phyloP scores from a whole-genome alignment of 2,329 filamentous ascomycete species.

The Mollisia scopiformis region DNA sequence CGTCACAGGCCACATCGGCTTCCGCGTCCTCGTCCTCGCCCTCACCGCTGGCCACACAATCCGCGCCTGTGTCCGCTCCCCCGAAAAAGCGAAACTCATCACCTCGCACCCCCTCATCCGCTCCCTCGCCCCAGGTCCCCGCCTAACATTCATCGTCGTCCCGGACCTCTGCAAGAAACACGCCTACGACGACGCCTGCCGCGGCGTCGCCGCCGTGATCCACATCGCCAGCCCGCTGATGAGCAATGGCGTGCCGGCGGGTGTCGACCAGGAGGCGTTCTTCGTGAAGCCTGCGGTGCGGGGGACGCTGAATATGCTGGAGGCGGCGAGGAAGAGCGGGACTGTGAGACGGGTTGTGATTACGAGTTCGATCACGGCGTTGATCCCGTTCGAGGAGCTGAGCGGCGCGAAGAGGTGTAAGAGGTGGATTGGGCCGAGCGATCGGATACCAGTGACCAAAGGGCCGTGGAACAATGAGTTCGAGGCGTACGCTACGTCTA shows the following conservation, averaged over 20 bases:
- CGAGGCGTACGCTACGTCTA: conserved; percentile 35
- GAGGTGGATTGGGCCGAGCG: background rate
- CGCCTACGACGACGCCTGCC: conserved; percentile 17
- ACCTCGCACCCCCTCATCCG: conserved; percentile 3
- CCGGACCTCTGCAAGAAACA: conserved; percentile 15
- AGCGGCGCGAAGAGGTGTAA: background rate
- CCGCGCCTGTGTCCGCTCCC: conserved; percentile 15
- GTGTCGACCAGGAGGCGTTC: background rate
- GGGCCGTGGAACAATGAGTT: conserved; percentile 19
- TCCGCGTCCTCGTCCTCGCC: conserved; percentile 18
- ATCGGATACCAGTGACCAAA: background rate
- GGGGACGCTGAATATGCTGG: conserved; percentile 13
- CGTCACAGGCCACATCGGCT: conserved; percentile 26
- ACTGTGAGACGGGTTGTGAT: conserved; percentile 12
- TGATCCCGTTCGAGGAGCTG: background rate
- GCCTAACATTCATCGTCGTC: conserved; percentile 11
- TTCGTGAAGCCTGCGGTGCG: conserved; percentile 4
- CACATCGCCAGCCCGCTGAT: conserved; percentile 20
- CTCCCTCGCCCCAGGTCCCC: conserved; percentile 2
- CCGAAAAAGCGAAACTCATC: conserved; percentile 9
- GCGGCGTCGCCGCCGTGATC: conserved; percentile 13
- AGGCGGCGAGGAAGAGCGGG: conserved; percentile 26
- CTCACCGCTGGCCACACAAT: conserved; percentile 18
- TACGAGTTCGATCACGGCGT: conserved; percentile 5
- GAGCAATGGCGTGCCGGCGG: background rate